Evolutionary conservation across 2,329 filamentous ascomycete species (phyloP).

Genomic region (Capronia americana): DNA sequence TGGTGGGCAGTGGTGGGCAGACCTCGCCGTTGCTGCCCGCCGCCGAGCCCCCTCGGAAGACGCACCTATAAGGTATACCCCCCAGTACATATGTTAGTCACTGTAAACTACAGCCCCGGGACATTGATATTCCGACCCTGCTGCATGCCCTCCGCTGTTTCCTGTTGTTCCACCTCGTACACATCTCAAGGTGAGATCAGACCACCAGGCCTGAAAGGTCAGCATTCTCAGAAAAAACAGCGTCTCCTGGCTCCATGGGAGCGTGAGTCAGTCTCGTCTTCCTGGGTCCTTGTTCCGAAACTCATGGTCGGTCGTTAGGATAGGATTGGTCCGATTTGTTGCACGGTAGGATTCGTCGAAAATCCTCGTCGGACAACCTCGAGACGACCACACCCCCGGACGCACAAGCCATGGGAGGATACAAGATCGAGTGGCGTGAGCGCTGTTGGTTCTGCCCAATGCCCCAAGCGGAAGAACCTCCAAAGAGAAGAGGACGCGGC

Average conservation of each 20-base stretch:
- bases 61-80: background rate
- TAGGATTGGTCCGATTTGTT: slow-evolving; percentile 66
- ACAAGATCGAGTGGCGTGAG: too few relatives aligned
- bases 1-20: slow-evolving; percentile 8
- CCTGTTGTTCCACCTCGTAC: background rate
- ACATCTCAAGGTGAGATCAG: slow-evolving; percentile 24
- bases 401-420: too few relatives aligned
- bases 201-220: slow-evolving; percentile 9
- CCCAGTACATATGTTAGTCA: too few relatives aligned
- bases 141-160: background rate
- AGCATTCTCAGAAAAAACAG: slow-evolving; percentile 25
- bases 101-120: slow-evolving; percentile 1
- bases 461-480: background rate
- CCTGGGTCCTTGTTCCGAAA: background rate
- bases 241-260: slow-evolving; percentile 21
- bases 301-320: slow-evolving; percentile 47
- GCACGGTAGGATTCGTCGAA: slow-evolving; percentile 58
- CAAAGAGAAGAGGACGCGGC: background rate
- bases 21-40: background rate
- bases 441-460: background rate
- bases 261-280: slow-evolving; percentile 15
- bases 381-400: slow-evolving; percentile 45
- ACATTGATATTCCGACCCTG: background rate
- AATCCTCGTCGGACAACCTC: slow-evolving; percentile 63
- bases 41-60: slow-evolving; percentile 7